Percentiles rank a stretch among this genome's conserved stretches.
Conservation (phyloP, 2,329 filamentous ascomycete genomes). For the Hawksworthiomyces lignivorus region DNA sequence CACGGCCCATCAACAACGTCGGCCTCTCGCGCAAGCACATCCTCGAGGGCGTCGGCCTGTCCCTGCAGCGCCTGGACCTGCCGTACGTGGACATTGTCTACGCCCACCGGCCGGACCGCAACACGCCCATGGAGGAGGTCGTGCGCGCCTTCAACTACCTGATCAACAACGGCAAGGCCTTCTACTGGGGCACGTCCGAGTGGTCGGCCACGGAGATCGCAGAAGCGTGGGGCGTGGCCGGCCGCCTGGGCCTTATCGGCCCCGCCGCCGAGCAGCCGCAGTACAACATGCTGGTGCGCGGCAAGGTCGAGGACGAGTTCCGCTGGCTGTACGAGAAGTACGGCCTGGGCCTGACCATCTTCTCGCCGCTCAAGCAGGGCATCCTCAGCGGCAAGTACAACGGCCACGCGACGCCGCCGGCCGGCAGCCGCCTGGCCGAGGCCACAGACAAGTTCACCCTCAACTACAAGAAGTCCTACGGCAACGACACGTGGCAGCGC, state of each 20-base stretch:
- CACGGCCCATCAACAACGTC: conserved; percentile 45
- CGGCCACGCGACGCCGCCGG: conserved; percentile 27
- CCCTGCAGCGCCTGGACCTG: conserved; percentile 48
- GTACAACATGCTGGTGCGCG: conserved; percentile 57
- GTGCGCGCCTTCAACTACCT: conserved; percentile 65
- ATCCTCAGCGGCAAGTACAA: conserved; percentile 58
- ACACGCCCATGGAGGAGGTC: conserved; percentile 63
- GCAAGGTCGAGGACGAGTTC: conserved; percentile 53
- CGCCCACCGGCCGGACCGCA: conserved; percentile 59
- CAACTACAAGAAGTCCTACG: conserved; percentile 30
- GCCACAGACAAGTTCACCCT: conserved; percentile 49
- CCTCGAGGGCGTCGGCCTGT: conserved; percentile 50
- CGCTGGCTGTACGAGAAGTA: conserved; percentile 48
- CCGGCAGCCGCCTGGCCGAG: conserved; percentile 49
- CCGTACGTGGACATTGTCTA: conserved; percentile 62
- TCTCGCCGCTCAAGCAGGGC: conserved; percentile 47
- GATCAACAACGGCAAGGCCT: conserved; percentile 58
- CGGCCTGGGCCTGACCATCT: conserved; percentile 47
- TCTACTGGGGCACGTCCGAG: conserved; percentile 67
- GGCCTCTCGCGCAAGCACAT: conserved; percentile 55
- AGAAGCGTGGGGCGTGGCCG: conserved; percentile 52
- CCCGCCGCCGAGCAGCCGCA: conserved; percentile 61
- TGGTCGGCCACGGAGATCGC: conserved; percentile 63
- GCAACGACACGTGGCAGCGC: conserved; percentile 40
- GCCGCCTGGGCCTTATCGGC: conserved; percentile 51